These are phyloP conservation scores for Tricholoma bakamatsutake DNA, from an alignment of 768 basidiomycete genomes.

Conservation along the genomic window DNA sequence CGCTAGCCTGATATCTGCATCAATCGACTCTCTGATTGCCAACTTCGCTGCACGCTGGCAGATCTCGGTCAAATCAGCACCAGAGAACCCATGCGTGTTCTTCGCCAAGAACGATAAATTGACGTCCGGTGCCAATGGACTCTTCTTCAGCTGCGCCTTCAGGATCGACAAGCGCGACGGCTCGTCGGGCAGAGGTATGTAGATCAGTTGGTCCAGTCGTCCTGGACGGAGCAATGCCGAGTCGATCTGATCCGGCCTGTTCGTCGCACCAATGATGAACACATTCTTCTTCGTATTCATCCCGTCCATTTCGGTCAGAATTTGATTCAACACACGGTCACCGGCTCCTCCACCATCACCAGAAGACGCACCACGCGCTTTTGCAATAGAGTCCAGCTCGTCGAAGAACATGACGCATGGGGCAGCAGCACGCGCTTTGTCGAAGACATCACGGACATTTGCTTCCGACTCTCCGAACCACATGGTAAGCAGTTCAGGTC, in stretches of 20 bases:
- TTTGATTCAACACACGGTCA: conserved; percentile 96
- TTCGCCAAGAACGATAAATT: conserved; percentile 84
- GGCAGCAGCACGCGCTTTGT: conserved; percentile 98
- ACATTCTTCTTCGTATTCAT: conserved; percentile 99
- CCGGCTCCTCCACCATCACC: conserved; percentile 93
- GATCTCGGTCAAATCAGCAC: conserved; percentile 99
- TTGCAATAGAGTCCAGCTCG: conserved; percentile 98
- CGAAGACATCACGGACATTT: conserved; percentile 98
- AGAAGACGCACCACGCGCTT: conserved; percentile 85
- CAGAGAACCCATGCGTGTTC: conserved; percentile 95
- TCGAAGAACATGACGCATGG: conserved; percentile 99
- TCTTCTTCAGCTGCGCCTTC: conserved; percentile 86
- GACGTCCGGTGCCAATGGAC: conserved; percentile 78
- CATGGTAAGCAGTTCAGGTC: conserved; percentile 97
- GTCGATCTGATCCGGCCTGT: conserved; percentile 95
- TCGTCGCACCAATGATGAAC: conserved; percentile 97
- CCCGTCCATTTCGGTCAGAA: conserved; percentile 97
- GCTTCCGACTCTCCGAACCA: conserved; percentile 99
- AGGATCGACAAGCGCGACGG: conserved; percentile 87
- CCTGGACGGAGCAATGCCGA: conserved; percentile 91
- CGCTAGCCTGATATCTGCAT: conserved; percentile 75
- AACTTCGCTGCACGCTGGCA: conserved; percentile 97
- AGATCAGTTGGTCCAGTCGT: conserved; percentile 98
- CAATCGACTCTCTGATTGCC: conserved; percentile 93
- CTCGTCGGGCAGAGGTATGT: conserved; percentile 98